Conservation (phyloP, 2,329 filamentous ascomycete genomes). For the Cercospora sp. region DNA sequence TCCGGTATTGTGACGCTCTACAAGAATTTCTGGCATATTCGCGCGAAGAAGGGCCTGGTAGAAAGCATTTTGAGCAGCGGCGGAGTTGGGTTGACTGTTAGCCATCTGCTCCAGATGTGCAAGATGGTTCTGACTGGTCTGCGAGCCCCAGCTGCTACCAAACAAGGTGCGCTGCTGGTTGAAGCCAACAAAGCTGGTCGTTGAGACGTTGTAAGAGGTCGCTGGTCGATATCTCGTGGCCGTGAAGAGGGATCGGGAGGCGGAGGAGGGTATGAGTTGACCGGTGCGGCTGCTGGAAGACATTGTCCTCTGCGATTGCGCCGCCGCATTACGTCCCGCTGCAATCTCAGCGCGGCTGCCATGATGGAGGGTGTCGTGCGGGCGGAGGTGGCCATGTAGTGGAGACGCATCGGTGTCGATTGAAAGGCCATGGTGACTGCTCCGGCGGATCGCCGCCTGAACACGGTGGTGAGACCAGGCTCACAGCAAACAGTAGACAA, state of each 20-base stretch:
- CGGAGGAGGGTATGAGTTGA: conserved; percentile 30
- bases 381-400: conserved; percentile 50
- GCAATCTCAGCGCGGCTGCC: conserved; percentile 41
- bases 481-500: background rate
- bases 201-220: conserved; percentile 21
- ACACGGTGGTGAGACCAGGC: conserved; percentile 8
- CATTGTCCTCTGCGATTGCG: conserved; percentile 40
- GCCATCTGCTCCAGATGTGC: conserved; percentile 87
- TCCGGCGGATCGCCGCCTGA: conserved; percentile 17
- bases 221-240: conserved; percentile 39
- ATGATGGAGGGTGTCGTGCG: conserved; percentile 42
- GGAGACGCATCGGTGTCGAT: conserved; percentile 46
- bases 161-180: conserved; percentile 49
- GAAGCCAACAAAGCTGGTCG: conserved; percentile 38
- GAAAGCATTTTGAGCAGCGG: conserved; percentile 87
- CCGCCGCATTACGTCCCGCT: background rate
- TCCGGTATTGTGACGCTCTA: conserved; percentile 85
- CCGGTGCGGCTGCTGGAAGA: conserved; percentile 36
- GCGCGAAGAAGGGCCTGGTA: conserved; percentile 88
- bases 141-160: conserved; percentile 41
- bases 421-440: conserved; percentile 53
- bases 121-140: conserved; percentile 61
- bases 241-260: conserved; percentile 44
- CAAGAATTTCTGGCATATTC: conserved; percentile 88
- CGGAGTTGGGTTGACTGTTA: conserved; percentile 86